Base-by-base conservation (phyloP, 1,284 basidiomycete species). In the Coriolopsis trogii region DNA sequence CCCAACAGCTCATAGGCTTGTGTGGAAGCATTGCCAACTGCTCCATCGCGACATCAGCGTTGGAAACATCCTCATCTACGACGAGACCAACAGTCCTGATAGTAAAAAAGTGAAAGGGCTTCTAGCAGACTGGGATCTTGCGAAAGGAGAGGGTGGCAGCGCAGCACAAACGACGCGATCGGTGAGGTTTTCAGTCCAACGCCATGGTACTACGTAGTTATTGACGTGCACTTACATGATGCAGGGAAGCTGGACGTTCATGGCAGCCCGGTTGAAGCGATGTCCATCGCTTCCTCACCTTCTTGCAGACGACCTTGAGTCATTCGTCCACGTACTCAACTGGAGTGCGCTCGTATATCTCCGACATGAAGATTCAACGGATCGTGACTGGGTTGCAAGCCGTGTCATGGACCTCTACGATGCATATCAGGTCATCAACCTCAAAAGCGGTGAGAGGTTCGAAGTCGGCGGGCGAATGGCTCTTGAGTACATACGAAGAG, bases 211-310 rank as follows among this genome's bases (percentile, higher is more conserved):
- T n/a, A n/a, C n/a, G n/a, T n/a, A n/a, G n/a, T n/a, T n/a, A n/a
- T n/a, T n/a, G n/a, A n/a, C n/a, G n/a, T n/a, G n/a, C n/a, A n/a
- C n/a, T n/a, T n/a, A n/a, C n/a, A n/a, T n/a, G n/a, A 34, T 16
- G n/a, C n/a, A 53, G 51, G 51, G 46, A 2, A 49, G 46, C 16
- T 49, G 46, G 51, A 46, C 55, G 43, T 44, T 64, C 58, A 45
- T 62, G 37, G 48, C 33, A 4, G 33, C 33, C 4, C 33, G n/a
- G 36, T 29, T 45, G 15, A 33, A 51, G 6, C 10, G 23, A 8
- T 26, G 13, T 25, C 53, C 45, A 2, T 29, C 21, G 34, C 46
- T 46, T 21, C 38, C 16, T 16, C 41, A 51, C 23, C 36, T 28
- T 23, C 26, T 55, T 1, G 46, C 53, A 12, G 53, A 55, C 18